These are phyloP conservation scores for Apophysomyces trapeziformis DNA, from an alignment of 371 early-diverging fungal genomes.

Conservation along the genomic window DNA sequence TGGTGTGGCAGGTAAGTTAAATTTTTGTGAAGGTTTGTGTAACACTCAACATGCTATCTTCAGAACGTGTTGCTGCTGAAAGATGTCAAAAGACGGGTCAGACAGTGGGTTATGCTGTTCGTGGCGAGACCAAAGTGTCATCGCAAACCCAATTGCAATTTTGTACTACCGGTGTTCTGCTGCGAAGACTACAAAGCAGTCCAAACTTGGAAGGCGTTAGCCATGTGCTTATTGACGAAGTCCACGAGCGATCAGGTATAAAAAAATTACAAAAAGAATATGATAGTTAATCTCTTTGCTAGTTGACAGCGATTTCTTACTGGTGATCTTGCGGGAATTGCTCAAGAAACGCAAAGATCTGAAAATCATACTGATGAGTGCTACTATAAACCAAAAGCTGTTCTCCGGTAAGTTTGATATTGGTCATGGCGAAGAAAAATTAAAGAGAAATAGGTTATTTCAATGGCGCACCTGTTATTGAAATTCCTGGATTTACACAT, in stretches of 20 bases:
- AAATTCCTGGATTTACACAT: conserved; percentile 81
- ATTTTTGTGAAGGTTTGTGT: too few species aligned
- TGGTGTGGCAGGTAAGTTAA: conserved; percentile 71
- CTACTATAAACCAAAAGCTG: conserved; percentile 71
- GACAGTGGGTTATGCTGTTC: conserved; percentile 66
- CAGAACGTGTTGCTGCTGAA: conserved; percentile 76
- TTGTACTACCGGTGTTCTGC: conserved; percentile 84
- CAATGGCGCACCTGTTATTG: conserved; percentile 65
- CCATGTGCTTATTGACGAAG: conserved; percentile 82
- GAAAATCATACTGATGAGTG: conserved; percentile 80
- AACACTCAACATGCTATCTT: background rate
- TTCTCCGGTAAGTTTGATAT: conserved; percentile 44
- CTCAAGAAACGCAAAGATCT: conserved; percentile 54
- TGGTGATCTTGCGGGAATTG: conserved; percentile 61
- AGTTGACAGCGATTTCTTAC: conserved; percentile 68
- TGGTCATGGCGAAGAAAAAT: background rate
- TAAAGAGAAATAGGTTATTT: conserved; percentile 43
- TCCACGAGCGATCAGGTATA: conserved; percentile 73
- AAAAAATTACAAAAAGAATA: background rate
- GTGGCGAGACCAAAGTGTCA: conserved; percentile 65
- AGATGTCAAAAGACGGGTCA: conserved; percentile 56
- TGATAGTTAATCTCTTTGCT: background rate
- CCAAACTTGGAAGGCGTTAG: conserved; percentile 65
- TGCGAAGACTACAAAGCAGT: conserved; percentile 78
- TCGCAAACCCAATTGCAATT: conserved; percentile 76